Conservation (phyloP, 345 rosid genomes). For the Populus ilicifolia region DNA sequence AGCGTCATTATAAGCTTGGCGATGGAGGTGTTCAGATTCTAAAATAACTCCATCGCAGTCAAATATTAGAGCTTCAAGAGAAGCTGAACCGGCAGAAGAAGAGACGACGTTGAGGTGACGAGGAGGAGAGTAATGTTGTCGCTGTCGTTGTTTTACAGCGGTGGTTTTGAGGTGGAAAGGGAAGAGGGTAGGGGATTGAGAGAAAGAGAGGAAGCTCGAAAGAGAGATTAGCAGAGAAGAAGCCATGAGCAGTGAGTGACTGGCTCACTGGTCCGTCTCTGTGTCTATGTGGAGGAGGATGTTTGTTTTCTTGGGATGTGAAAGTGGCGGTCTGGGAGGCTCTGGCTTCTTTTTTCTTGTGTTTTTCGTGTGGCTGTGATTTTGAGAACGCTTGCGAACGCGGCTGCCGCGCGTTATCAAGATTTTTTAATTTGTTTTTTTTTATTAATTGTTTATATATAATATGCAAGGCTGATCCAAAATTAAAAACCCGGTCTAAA, state of each 20-base stretch:
- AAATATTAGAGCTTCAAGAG: slow-evolving; percentile 74
- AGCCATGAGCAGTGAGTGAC: slow-evolving; percentile 7
- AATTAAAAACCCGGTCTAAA: too few relatives aligned
- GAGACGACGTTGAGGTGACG: slow-evolving; percentile 14
- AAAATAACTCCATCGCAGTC: slow-evolving; percentile 95
- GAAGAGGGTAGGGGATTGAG: not conserved
- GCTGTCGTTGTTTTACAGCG: not conserved
- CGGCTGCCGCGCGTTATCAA: too few relatives aligned
- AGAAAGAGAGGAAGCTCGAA: not conserved
- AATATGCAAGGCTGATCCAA: too few relatives aligned
- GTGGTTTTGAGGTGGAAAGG: slow-evolving; percentile 5
- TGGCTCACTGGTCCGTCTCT: too few relatives aligned
- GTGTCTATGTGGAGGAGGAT: too few relatives aligned
- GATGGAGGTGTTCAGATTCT: slow-evolving; percentile 86
- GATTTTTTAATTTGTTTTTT: too few relatives aligned
- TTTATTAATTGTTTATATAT: too few relatives aligned
- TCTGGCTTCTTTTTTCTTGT: too few relatives aligned
- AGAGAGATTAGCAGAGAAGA: slow-evolving; percentile 5
- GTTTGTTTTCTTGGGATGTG: too few relatives aligned
- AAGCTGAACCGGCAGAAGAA: slow-evolving; percentile 37
- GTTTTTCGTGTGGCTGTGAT: not conserved
- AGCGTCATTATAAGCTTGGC: slow-evolving; percentile 94
- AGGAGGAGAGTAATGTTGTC: not conserved
- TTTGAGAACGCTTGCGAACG: too few relatives aligned
- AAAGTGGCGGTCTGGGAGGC: not conserved